Evolutionary conservation across 208 protist species (phyloP), one percentile per base, ranked within the genome.

Genomic region (Borovskyia barvae): DNA sequence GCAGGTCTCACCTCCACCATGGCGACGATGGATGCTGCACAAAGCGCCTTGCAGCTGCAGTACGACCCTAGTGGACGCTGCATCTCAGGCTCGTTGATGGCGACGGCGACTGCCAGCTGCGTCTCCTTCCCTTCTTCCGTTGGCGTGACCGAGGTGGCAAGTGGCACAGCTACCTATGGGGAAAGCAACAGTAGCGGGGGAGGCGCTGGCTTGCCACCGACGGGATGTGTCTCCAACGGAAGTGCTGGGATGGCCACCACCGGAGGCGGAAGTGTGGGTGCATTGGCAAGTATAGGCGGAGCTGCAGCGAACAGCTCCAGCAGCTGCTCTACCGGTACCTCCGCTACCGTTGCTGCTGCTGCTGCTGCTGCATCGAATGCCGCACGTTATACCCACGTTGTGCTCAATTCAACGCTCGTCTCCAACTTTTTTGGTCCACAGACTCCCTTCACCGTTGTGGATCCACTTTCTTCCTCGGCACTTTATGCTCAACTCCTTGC

Each of bases 381-480:
- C 11, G 39, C 64, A 6, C 64, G 64, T 32, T 73, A 61, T 51
- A 69, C 48, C 0, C 75, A 73, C 43, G 40, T 83, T 11, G 47
- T 65, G 26, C 69, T 83, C 32, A 83, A 61, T 26, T 48, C 77
- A 3, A 46, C 51, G 2, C 75, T 84, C 25, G 82, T 77, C 1
- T 70, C 76, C 24, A 71, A 74, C 41, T 86, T 82, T 57, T 90
- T 93, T 70, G 86, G 86, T 15, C 52, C 62, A 29, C 77, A 69
- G 53, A 93, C 86, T 9, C 82, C 86, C 32, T 86, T 90, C 58
- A 86, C 78, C 3, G 48, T 59, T 3, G 62, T 93, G 28, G 65
- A 75, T 2, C 43, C 72, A 9, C 68, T 87, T 36, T 71, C 79
- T 8, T 56, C 74, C 14, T 58, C 66, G 41, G 73, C 76, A 6